These are phyloP conservation scores for Blastocladiella emersonii DNA, from an alignment of 371 early-diverging fungal species.

Conservation along the genomic window DNA sequence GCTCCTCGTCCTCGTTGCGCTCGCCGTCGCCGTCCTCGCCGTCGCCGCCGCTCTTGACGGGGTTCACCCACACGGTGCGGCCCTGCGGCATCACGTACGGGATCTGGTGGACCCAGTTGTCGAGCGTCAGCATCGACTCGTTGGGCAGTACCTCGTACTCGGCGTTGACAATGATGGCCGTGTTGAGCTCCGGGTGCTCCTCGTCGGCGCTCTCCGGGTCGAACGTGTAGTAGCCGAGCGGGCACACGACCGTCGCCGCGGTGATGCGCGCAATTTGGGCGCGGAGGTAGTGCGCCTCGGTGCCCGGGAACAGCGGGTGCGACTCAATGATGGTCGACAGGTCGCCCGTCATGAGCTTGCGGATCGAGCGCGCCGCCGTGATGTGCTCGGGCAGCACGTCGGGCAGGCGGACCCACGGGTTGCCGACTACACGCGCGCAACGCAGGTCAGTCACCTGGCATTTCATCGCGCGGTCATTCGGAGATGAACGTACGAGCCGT, in stretches of 20 bases:
- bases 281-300: slow-evolving; percentile 36
- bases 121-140: slow-evolving; percentile 18
- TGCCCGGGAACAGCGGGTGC: slow-evolving; percentile 31
- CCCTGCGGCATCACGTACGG: slow-evolving; percentile 43
- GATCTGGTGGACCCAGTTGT: slow-evolving; percentile 40
- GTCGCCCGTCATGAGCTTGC: slow-evolving; percentile 34
- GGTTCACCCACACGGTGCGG: slow-evolving; percentile 30
- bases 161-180: slow-evolving; percentile 33
- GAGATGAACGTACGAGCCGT: slow-evolving; percentile 17
- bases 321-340: slow-evolving; percentile 23
- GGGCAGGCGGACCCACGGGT: slow-evolving; percentile 29
- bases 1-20: slow-evolving; percentile 1
- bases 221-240: slow-evolving; percentile 34
- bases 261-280: slow-evolving; percentile 41
- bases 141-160: slow-evolving; percentile 28
- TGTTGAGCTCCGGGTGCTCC: slow-evolving; percentile 14
- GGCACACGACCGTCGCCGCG: slow-evolving; percentile 32
- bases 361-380: slow-evolving; percentile 23
- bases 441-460: no score
- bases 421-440: slow-evolving; percentile 14
- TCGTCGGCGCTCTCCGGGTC: slow-evolving; percentile 29
- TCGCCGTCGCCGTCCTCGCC: slow-evolving; percentile 9
- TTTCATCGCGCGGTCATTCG: no score
- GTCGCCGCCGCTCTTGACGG: slow-evolving; percentile 17
- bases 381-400: slow-evolving; percentile 34